These are phyloP conservation scores for Arabis hirsuta DNA, from an alignment of 345 rosid species.

Conservation along the genomic window DNA sequence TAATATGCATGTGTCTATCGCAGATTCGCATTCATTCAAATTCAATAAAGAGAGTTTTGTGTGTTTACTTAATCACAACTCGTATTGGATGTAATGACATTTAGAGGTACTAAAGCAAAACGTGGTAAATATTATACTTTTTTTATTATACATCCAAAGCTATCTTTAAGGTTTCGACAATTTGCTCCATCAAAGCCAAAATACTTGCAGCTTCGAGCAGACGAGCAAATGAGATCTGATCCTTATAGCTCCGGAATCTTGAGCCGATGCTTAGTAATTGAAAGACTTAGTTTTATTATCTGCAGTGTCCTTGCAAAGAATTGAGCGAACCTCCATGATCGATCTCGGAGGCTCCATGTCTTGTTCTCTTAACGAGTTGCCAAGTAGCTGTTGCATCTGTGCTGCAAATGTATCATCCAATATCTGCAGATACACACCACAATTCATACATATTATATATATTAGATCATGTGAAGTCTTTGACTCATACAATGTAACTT, in stretches of 20 bases:
- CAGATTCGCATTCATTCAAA: not conserved
- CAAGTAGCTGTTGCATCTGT: constrained; percentile 92
- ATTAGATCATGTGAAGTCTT: constrained; percentile 2
- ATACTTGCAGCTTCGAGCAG: constrained; percentile 42
- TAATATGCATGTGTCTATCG: not conserved
- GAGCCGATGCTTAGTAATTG: constrained; percentile 51
- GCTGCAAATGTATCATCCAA: constrained; percentile 94
- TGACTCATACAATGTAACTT: not conserved
- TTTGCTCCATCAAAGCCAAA: constrained; percentile 38
- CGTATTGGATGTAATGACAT: constrained; percentile 3
- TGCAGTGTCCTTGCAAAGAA: constrained; percentile 87
- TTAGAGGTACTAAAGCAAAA: not conserved
- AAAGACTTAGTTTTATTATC: constrained; percentile 68
- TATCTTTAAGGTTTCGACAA: constrained; percentile 29
- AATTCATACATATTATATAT: constrained; percentile 1
- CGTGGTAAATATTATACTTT: constrained; percentile 12
- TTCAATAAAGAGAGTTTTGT: not conserved
- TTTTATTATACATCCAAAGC: constrained; percentile 37
- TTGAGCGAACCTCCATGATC: constrained; percentile 84
- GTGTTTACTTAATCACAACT: constrained; percentile 2
- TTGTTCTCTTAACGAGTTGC: constrained; percentile 78
- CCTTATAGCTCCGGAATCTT: constrained; percentile 15
- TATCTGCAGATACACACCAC: constrained; percentile 54
- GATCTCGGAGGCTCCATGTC: constrained; percentile 96
- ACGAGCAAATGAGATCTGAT: constrained; percentile 43